phyloP scores from a whole-genome alignment of 1,284 basidiomycete species.

The Malassezia obtusa region DNA sequence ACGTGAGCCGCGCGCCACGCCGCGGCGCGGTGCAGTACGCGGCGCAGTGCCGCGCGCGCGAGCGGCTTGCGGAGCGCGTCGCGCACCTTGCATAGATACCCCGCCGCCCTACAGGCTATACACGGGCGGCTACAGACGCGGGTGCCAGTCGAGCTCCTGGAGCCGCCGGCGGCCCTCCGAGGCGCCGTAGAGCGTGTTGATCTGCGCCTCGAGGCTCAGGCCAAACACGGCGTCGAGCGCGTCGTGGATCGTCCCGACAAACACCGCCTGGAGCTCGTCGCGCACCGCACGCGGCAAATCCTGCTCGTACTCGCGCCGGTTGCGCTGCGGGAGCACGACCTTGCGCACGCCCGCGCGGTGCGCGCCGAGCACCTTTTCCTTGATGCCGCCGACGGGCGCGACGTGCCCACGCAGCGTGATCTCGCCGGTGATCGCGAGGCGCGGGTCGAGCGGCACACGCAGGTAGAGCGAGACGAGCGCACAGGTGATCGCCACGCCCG shows the following conservation, averaged over 20 bases:
- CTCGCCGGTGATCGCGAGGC: conserved; percentile 45
- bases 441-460: conserved; percentile 54
- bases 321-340: conserved; percentile 69
- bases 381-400: conserved; percentile 44
- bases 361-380: conserved; percentile 43
- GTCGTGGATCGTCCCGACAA: conserved; percentile 66
- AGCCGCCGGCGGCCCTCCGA: conserved; percentile 10
- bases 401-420: conserved; percentile 42
- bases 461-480: conserved; percentile 73
- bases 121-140: conserved; percentile 14
- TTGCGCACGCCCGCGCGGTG: conserved; percentile 69
- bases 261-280: conserved; percentile 65
- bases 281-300: conserved; percentile 66
- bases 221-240: conserved; percentile 60
- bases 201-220: conserved; percentile 13
- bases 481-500: conserved; percentile 76
- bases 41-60: background rate
- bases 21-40: conserved; percentile 3
- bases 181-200: conserved; percentile 7
- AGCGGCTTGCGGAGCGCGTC: background rate
- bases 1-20: conserved; percentile 10
- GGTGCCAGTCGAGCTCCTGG: conserved; percentile 16
- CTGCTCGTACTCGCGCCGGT: conserved; percentile 72
- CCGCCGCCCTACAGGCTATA: no score
- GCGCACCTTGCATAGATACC: background rate